Evolutionary conservation across 805 yeast genomes (phyloP).

Genomic region (Ogataea nitratoaversa): DNA sequence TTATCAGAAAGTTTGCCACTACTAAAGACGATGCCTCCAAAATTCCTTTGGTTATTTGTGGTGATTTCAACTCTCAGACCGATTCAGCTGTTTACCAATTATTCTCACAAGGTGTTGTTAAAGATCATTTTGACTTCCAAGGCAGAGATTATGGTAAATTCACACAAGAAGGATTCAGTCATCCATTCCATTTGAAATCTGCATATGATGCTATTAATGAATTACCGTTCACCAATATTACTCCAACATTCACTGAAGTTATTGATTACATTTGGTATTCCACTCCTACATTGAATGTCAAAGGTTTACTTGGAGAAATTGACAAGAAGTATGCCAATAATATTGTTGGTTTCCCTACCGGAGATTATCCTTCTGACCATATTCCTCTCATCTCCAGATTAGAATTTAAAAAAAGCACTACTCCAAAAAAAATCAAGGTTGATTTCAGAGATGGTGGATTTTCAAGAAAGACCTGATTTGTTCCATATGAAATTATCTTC

Average conservation of each 20-base stretch:
- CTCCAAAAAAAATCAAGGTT: constrained; percentile 22
- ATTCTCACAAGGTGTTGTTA: constrained; percentile 75
- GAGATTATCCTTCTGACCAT: constrained; percentile 92
- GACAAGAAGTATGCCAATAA: constrained; percentile 73
- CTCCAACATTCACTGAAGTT: constrained; percentile 89
- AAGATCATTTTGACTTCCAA: constrained; percentile 72
- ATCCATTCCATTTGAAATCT: constrained; percentile 75
- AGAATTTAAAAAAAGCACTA: constrained; percentile 51
- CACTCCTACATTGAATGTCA: constrained; percentile 72
- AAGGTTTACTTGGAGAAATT: constrained; percentile 80
- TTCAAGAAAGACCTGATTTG: constrained; percentile 30
- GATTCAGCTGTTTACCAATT: constrained; percentile 92
- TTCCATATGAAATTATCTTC: too few species aligned
- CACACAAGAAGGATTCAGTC: constrained; percentile 84
- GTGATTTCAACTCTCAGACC: constrained; percentile 88
- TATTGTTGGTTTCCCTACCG: constrained; percentile 89
- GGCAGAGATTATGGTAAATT: constrained; percentile 89
- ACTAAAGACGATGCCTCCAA: constrained; percentile 32
- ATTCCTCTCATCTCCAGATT: constrained; percentile 80
- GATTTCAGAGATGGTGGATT: constrained; percentile 26
- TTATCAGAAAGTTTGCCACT: constrained; percentile 43
- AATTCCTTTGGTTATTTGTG: constrained; percentile 81
- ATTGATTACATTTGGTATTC: constrained; percentile 97
- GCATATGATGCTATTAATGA: constrained; percentile 84
- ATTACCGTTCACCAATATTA: constrained; percentile 88